Evolutionary conservation across 768 basidiomycete genomes (phyloP), one percentile per base, ranked within the genome.

Genomic region (Rhodotorula toruloides): DNA sequence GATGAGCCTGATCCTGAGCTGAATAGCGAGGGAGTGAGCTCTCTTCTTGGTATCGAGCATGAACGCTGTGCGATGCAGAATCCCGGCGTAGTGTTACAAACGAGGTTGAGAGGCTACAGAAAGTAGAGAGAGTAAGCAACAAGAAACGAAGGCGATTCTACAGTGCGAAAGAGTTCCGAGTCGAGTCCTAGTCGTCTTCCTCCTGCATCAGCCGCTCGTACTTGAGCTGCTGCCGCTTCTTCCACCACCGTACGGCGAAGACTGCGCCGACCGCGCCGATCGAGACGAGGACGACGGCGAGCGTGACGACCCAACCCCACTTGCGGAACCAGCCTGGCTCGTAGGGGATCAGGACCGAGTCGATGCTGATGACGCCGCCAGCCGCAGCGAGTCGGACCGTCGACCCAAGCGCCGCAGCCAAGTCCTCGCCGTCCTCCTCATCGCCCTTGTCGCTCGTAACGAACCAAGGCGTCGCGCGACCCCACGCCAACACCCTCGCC

Each of bases 281-380:
- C 14, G 37, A 3, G 9, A 19, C 32, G 1, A 29, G 44, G 12
- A 40, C 29, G 17, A 54, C 4, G 4, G 48, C 34, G 7, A 31
- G 3, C 13, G 58, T 19, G 32, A 50, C 62, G 54, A 72, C 72
- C 71, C 72, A 75, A 46, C 89, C 88, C 73, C 86, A 91, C 73
- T 84, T 80, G 43, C 84, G 79, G 85, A 87, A 91, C 90, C 89
- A 90, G 8, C 86, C 82, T 6, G 94, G 91, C 63, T 86, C 80
- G 76, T 91, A 98, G 40, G 96, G 96, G 31, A 86, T 74, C 59
- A 99, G 79, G 19, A 97, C 81, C 47, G 82, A 81, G 79, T 96
- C 90, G 65, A 98, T 88, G 77, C 87, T 83, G 64, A 97, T 83
- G 44, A 97, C 90, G 7, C 94, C 94, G 0, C 93, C 94, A 19